Base-by-base conservation (phyloP, 2,329 filamentous ascomycete genomes). In the Ophiocordyceps camponoti-floridani region DNA sequence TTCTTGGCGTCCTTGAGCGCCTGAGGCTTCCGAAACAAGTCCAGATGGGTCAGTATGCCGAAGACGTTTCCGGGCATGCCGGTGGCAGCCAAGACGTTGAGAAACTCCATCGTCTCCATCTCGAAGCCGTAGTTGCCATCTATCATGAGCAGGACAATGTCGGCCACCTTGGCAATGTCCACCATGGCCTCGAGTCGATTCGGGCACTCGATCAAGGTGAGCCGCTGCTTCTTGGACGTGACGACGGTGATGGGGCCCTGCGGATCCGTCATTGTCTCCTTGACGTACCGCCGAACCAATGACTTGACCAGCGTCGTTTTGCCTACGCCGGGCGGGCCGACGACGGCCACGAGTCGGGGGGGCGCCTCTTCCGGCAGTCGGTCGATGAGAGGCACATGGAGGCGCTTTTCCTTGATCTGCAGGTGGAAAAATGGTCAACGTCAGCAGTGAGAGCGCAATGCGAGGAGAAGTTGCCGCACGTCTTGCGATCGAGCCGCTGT, bases 91-190 rank as follows among this genome's bases (percentile, higher is more conserved):
- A 98, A 69, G 16, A 95, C 80, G 54, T 95, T 96, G 57, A 98
- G 68, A 49, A 98, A 98, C 64, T 98, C 91, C 91, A 98, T 98
- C 0, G 91, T 98, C 71, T 98, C 91, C 91, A 98, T 98, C 65
- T 98, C 91, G 58, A 98, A 98, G 13, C 91, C 93, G 56, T 84
- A 98, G 64, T 96, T 96, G 46, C 91, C 93, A 58, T 98, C 91
- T 54, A 98, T 98, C 84, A 98, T 91, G 46, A 98, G 73, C 43
- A 98, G 72, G 6, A 96, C 85, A 55, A 98, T 95, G 60, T 98
- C 91, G 16, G 93, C 91, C 40, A 98, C 84, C 64, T 98, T 98
- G 47, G 91, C 85, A 46, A 95, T 75, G 62, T 98, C 91, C 51
- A 98, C 88, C 85, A 96, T 95, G 52, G 84, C 83, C 49, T 93